Evolutionary conservation across 2,329 filamentous ascomycete species (phyloP), one percentile per base, ranked within the genome.

Genomic region (Alternaria postmessia): DNA sequence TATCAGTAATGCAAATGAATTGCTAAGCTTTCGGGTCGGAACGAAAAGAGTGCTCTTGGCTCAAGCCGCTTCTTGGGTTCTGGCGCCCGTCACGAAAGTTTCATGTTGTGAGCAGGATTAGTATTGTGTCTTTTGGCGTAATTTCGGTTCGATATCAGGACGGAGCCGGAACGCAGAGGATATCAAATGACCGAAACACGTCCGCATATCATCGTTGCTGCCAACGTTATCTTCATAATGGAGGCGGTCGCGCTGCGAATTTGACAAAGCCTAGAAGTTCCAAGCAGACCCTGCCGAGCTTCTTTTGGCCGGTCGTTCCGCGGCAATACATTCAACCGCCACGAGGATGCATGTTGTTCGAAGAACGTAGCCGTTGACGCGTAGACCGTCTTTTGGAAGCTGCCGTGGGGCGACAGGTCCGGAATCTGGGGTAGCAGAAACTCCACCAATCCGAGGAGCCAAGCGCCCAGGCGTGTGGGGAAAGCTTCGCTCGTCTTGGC

Each of bases 361-460:
- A 6, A 36, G 36, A 43, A 30, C 4, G 6, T 34, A 48, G 44
- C 44, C 14, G 36, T 43, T 41, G 28, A 51, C 38, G 16, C 41
- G 32, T 48, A 53, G 42, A 41, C 28, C 24, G 16, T 32, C n/a
- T 47, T 42, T 59, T 49, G 39, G 24, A 51, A 24, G 32, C 38
- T 42, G 41, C n/a, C 42, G 44, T 54, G 39, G 56, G 44, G 42
- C 22, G n/a, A 32, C 42, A 38, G n/a, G 36, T 36, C 28, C 49
- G 41, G 26, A 59, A 43, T 57, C 49, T 57, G 63, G 59, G 53
- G 53, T 59, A 16, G n/a, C 22, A 54, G 59, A 66, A 58, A 60
- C 30, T 67, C 70, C 70, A 71, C 70, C 68, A 73, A 73, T 73
- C 57, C 57, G 36, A 20, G 43, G n/a, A 39, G 62, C 59, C 49